Base-by-base conservation (phyloP, 495 filamentous ascomycete species). In the Podospora bellae-mahoneyi region DNA sequence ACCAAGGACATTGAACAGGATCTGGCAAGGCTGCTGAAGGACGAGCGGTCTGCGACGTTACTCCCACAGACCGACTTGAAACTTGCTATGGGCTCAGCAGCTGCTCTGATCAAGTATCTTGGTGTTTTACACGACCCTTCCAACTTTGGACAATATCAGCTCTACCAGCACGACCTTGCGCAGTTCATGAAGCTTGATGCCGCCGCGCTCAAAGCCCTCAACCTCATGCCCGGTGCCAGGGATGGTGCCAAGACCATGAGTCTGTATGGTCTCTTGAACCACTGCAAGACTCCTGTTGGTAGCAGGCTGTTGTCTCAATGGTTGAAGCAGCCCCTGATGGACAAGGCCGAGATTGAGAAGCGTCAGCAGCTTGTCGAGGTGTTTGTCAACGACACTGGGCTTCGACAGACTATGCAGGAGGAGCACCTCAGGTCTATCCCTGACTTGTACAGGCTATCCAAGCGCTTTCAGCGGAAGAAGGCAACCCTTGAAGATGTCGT, bases 141-240 rank as follows among this genome's bases (percentile, higher is more conserved):
- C 23, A 98, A 99, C 76, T 97, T 97, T 76, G 95, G 95, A 2
- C 93, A 98, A 75, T 99, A 93, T 75, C 92, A 94, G 72, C 87
- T 99, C 27, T 98, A 97, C 73, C 95, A 99, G 75, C 96, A 98
- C 78, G 96, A 99, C 76, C 79, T 99, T 30, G 89, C 93, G 13
- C 95, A 99, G 74, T 99, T 92, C 73, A 99, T 99, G 95, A 98
- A 97, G 79, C 87, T 99, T 15, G 95, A 99, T 82, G 91, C 96
- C 15, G 92, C 95, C 5, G 95, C 95, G 2, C 81, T 99, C 18
- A 92, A 94, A 68, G 95, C 95, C 15, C 84, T 99, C 59, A 99
- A 98, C 73, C 84, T 99, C 20, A 97, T 99, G 92, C 95, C 95
- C 26, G 94, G 96, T 19, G 92, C 91, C 9, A 87, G 92, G 73